Conservation (phyloP, 768 basidiomycete species). For the Mrakia gelida region DNA sequence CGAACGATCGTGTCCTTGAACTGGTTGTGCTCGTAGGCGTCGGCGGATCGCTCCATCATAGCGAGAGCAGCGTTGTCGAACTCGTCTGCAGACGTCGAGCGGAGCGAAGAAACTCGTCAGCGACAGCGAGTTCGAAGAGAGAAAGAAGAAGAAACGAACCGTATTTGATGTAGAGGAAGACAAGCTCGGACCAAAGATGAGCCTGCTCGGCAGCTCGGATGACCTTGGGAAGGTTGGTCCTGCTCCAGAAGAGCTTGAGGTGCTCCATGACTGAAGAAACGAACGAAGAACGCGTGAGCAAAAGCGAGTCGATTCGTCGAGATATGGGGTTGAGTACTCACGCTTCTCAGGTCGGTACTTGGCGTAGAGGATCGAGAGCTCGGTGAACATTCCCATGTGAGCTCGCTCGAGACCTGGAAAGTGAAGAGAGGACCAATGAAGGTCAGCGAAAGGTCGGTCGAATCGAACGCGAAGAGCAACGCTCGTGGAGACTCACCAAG, state of each 20-base stretch:
- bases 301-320: neutral
- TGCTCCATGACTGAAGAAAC: constrained; percentile 83
- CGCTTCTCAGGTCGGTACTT: constrained; percentile 91
- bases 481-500: constrained; percentile 54
- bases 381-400: constrained; percentile 99
- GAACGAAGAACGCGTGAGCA: constrained; percentile 27
- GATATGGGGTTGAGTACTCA: constrained; percentile 49
- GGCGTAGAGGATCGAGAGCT: constrained; percentile 83
- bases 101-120: neutral
- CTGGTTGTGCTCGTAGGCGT: constrained; percentile 99
- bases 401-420: constrained; percentile 72
- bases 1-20: constrained; percentile 98
- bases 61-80: constrained; percentile 91
- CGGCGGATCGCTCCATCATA: constrained; percentile 97
- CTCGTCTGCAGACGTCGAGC: constrained; percentile 38
- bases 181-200: constrained; percentile 96
- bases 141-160: constrained; percentile 79
- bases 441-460: neutral
- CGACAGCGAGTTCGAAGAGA: neutral
- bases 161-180: constrained; percentile 98
- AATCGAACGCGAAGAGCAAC: neutral
- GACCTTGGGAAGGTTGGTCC: constrained; percentile 99
- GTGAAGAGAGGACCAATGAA: neutral
- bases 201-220: constrained; percentile 94
- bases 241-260: constrained; percentile 78